Base-by-base conservation (phyloP, 371 early-diverging fungal species). In the Mortierella sp. region DNA sequence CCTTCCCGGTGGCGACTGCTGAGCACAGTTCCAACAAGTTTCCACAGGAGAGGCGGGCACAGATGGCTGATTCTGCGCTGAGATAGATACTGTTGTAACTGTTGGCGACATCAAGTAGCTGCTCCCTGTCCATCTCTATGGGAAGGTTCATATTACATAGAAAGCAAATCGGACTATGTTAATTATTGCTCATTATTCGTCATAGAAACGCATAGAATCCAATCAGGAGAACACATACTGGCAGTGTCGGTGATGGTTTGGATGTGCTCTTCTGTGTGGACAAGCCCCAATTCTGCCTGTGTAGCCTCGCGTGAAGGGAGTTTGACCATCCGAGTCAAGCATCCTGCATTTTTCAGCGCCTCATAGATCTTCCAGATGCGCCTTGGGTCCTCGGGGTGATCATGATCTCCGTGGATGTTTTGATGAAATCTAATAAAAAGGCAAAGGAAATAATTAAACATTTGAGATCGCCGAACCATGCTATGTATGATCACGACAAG, bases 381-480 rank as follows among this genome's bases (percentile, higher is more conserved):
- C 14, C 90, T 86, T 5, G 96, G 96, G 74, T 94, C 93, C 74
- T 96, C 96, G 0, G 96, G 96, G 73, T 95, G 95, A 44, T 88
- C 89, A 44, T 90, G 88, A 10, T 90, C 89, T 44, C 91, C 91
- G 73, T 90, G 89, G 1, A 88, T 87, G 56, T 92, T 90, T 46
- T 88, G 89, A 54, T 86, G 87, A 27, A 79, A 78, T 18, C 87
- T 85, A 43, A 14, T 21, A 32, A 10, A 27, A 43, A 46, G 12
- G 4, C 54, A 58, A 43, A 35, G 48, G 14, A 3, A 56, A 44
- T 12, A 38, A 54, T 24, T 51, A 70, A 0, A 27, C 51, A 48
- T 29, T 24, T 41, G 41, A 55, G 27, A 18, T 29, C 24, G 2
- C 21, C 21, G 29, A 51, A 14, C 2, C 29, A 35, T 32, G 18